phyloP scores from a whole-genome alignment of 1,284 basidiomycete species.

The Trametes hirsuta region DNA sequence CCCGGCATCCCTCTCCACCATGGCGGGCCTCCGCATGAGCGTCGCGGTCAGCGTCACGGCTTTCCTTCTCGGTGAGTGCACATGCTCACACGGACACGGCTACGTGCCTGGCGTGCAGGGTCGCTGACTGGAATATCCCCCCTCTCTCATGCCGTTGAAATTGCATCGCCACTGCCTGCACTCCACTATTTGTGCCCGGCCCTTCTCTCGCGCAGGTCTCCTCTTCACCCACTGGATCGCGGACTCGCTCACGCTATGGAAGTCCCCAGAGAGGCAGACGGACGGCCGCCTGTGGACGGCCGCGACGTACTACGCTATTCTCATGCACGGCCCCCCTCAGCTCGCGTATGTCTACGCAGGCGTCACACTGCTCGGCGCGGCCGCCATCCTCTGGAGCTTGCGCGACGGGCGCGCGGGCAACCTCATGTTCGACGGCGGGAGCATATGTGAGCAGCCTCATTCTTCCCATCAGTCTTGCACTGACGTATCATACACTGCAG shows the following conservation, averaged over 20 bases:
- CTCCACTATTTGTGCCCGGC: not conserved
- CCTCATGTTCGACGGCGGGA: slow-evolving; percentile 86
- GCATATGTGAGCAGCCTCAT: slow-evolving; percentile 61
- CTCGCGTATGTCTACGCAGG: slow-evolving; percentile 57
- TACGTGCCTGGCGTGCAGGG: slow-evolving; percentile 9
- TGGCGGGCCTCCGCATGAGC: slow-evolving; percentile 63
- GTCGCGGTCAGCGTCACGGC: slow-evolving; percentile 75
- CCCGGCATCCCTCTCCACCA: slow-evolving; percentile 15
- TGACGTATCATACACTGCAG: slow-evolving; percentile 40
- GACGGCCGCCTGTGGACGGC: slow-evolving; percentile 80
- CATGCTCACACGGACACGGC: not conserved
- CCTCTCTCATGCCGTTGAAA: not conserved
- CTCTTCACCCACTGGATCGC: slow-evolving; percentile 88
- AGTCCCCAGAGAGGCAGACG: slow-evolving; percentile 65
- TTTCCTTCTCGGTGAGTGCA: slow-evolving; percentile 71
- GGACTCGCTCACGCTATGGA: slow-evolving; percentile 83
- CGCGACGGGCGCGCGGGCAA: slow-evolving; percentile 77
- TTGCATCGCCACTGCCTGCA: slow-evolving; percentile 11
- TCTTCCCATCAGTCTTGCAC: not conserved
- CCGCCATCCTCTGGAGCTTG: slow-evolving; percentile 75
- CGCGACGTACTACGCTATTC: slow-evolving; percentile 75
- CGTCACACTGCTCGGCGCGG: slow-evolving; percentile 59
- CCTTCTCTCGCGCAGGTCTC: slow-evolving; percentile 50
- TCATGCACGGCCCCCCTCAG: slow-evolving; percentile 63
- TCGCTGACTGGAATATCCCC: slow-evolving; percentile 10